Evolutionary conservation across 768 basidiomycete genomes (phyloP).

Genomic region (Ramaria sp.): DNA sequence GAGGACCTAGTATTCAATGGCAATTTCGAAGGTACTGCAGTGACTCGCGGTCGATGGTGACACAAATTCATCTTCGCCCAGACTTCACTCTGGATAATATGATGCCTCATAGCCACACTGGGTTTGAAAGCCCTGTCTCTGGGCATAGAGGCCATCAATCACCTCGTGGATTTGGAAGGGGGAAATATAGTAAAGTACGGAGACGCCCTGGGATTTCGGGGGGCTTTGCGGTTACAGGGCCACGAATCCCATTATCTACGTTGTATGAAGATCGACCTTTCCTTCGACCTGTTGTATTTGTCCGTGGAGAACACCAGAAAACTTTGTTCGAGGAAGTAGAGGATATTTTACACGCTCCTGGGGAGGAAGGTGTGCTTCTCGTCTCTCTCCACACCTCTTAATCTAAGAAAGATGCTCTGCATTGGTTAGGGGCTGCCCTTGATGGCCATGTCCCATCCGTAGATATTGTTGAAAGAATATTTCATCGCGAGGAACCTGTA

Average conservation of each 20-base stretch:
- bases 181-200: background rate
- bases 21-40: constrained; percentile 1
- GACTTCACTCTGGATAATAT: constrained; percentile 2
- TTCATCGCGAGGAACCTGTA: constrained; percentile 27
- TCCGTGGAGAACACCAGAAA: constrained; percentile 42
- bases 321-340: constrained; percentile 37
- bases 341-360: constrained; percentile 21
- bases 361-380: constrained; percentile 17
- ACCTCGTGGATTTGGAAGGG: background rate
- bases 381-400: constrained; percentile 16
- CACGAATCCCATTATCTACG: constrained; percentile 2
- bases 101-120: background rate
- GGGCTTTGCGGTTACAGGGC: background rate
- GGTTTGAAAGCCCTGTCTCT: background rate
- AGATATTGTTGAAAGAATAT: constrained; percentile 51
- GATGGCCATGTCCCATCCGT: constrained; percentile 58
- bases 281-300: constrained; percentile 59
- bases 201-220: background rate
- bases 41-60: background rate
- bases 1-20: constrained; percentile 4
- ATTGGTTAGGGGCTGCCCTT: constrained; percentile 34
- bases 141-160: background rate
- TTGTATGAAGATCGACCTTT: constrained; percentile 49
- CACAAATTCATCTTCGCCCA: background rate
- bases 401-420: background rate